A percentile compares a stretch with the other conserved stretches of the same genome.
phyloP scores from a whole-genome alignment of 192 early-diverging fungal genomes.

The Gamsiella multidivaricata region DNA sequence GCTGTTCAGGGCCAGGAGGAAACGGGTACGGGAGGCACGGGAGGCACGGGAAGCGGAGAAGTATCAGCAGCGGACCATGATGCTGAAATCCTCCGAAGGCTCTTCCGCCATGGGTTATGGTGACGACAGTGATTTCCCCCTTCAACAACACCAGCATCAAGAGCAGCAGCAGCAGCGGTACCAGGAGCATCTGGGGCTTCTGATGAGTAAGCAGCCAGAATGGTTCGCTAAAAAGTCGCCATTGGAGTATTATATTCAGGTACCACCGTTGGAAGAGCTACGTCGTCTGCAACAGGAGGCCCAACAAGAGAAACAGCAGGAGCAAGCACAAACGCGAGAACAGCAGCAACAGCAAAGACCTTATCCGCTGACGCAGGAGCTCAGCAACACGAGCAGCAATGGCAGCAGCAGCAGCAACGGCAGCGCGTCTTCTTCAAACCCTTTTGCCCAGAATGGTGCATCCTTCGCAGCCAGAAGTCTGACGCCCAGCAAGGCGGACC shows the following conservation, averaged over 20 bases:
- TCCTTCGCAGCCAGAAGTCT: constrained; percentile 5
- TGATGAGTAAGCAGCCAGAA: constrained; percentile 14
- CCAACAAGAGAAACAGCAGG: constrained; percentile 5
- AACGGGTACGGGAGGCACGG: constrained; percentile 11
- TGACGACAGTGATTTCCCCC: background rate
- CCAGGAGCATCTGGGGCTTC: background rate
- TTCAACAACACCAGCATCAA: constrained; percentile 2
- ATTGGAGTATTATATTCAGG: constrained; percentile 31
- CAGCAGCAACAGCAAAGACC: background rate
- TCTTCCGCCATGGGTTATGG: background rate
- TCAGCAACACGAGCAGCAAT: constrained; percentile 3
- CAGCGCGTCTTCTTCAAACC: background rate
- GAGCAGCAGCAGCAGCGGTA: background rate
- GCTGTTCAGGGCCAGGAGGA: constrained; percentile 11
- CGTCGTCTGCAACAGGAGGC: background rate
- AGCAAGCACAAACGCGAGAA: background rate
- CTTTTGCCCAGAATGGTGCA: background rate
- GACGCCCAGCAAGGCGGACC: background rate
- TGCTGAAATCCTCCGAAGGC: constrained; percentile 24
- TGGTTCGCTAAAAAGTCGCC: constrained; percentile 42
- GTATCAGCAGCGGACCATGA: constrained; percentile 22
- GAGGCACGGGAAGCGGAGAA: constrained; percentile 21
- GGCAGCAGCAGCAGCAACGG: background rate
- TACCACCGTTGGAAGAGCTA: constrained; percentile 13
- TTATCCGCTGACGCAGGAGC: background rate